phyloP scores from a whole-genome alignment of 345 rosid genomes.

The Eutrema heterophyllum region DNA sequence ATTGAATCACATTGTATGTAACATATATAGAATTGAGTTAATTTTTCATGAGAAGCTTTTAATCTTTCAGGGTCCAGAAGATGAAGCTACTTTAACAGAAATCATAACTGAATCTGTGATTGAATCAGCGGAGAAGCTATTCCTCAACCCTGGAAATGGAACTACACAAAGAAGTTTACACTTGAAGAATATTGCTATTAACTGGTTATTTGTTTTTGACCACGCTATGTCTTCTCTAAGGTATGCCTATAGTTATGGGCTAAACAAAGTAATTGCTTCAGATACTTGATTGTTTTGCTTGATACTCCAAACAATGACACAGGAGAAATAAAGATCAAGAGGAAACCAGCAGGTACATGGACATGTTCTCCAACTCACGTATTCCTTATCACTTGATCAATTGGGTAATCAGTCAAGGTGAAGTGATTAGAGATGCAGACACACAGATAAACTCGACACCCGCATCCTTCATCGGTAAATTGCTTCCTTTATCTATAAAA shows the following conservation, averaged over 20 bases:
- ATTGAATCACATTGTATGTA: background rate
- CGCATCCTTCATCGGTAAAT: conserved; percentile 59
- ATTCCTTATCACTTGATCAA: conserved; percentile 45
- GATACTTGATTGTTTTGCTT: conserved; percentile 8
- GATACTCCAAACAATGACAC: conserved; percentile 26
- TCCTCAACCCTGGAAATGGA: conserved; percentile 39
- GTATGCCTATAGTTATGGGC: conserved; percentile 31
- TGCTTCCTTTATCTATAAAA: background rate
- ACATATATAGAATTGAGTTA: background rate
- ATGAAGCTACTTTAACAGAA: conserved; percentile 43
- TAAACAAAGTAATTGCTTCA: background rate
- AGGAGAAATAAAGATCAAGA: conserved; percentile 50
- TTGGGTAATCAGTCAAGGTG: conserved; percentile 50
- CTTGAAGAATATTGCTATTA: conserved; percentile 49
- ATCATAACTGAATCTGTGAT: conserved; percentile 49
- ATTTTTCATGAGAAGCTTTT: conserved; percentile 8
- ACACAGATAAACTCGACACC: conserved; percentile 39
- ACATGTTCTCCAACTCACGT: conserved; percentile 45
- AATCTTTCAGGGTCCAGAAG: conserved; percentile 46
- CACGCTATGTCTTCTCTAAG: conserved; percentile 41
- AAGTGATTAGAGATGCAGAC: conserved; percentile 34
- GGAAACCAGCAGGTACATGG: conserved; percentile 39
- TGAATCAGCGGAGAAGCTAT: conserved; percentile 37
- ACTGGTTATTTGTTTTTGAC: conserved; percentile 54
- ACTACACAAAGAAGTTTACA: conserved; percentile 24